These are phyloP conservation scores for Erysimum pusillum DNA, from an alignment of 441 rosid genomes.

Conservation along the genomic window DNA sequence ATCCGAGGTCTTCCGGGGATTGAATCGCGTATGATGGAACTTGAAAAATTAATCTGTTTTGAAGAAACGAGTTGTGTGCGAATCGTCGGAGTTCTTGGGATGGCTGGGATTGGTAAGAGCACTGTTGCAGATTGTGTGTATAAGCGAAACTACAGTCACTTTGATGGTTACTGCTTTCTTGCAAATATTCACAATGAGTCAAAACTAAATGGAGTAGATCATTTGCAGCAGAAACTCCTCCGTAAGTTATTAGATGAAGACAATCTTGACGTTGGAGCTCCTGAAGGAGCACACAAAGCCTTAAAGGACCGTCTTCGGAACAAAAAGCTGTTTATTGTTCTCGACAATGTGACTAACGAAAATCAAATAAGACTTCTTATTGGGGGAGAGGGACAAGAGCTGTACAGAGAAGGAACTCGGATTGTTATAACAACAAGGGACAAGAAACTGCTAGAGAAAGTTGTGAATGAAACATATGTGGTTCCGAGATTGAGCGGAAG, in stretches of 20 bases:
- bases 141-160: slow-evolving; percentile 14
- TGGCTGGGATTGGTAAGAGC: slow-evolving; percentile 51
- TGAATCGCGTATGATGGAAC: slow-evolving; percentile 20
- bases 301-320: slow-evolving; percentile 20
- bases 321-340: slow-evolving; percentile 38
- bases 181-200: slow-evolving; percentile 30
- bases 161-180: slow-evolving; percentile 44
- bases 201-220: slow-evolving; percentile 12
- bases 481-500: slow-evolving; percentile 24
- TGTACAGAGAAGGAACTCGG: slow-evolving; percentile 50
- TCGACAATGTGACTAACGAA: slow-evolving; percentile 44
- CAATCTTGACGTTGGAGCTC: slow-evolving; percentile 30
- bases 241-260: slow-evolving; percentile 37
- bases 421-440: slow-evolving; percentile 52
- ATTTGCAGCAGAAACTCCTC: slow-evolving; percentile 36
- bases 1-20: slow-evolving; percentile 38
- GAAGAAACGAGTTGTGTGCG: slow-evolving; percentile 9
- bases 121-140: slow-evolving; percentile 37
- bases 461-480: slow-evolving; percentile 33
- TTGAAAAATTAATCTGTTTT: not conserved
- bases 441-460: slow-evolving; percentile 28
- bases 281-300: slow-evolving; percentile 19
- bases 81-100: slow-evolving; percentile 51
- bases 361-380: slow-evolving; percentile 36
- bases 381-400: not conserved